Percentiles rank a stretch among this genome's conserved stretches.
Evolutionary conservation across 2,329 filamentous ascomycete genomes (phyloP).

Genomic region (Apiospora arundinis): DNA sequence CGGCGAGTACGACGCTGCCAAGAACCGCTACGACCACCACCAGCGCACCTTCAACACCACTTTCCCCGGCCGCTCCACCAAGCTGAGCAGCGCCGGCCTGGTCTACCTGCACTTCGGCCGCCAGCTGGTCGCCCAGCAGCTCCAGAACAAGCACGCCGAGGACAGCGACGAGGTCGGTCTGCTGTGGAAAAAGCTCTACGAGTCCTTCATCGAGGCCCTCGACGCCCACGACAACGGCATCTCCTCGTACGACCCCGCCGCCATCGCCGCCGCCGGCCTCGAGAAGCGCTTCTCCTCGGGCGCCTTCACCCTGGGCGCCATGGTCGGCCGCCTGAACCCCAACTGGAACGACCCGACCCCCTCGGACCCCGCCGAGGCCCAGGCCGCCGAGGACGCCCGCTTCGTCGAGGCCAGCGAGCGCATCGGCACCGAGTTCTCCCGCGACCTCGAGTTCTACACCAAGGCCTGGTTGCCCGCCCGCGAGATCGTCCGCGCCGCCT

Average conservation of each 20-base stretch:
- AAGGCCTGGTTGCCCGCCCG: slow-evolving; percentile 88
- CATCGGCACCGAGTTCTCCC: slow-evolving; percentile 88
- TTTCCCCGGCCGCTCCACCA: slow-evolving; percentile 84
- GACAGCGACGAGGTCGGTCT: slow-evolving; percentile 72
- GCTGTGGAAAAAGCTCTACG: slow-evolving; percentile 89
- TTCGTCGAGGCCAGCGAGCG: slow-evolving; percentile 80
- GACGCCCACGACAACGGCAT: slow-evolving; percentile 99
- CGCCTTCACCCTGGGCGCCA: slow-evolving; percentile 82
- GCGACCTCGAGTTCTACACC: slow-evolving; percentile 78
- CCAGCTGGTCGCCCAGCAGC: slow-evolving; percentile 72
- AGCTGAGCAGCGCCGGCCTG: slow-evolving; percentile 90
- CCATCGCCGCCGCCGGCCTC: slow-evolving; percentile 72
- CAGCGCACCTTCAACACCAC: slow-evolving; percentile 87
- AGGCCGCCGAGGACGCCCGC: slow-evolving; percentile 79
- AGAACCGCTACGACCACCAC: slow-evolving; percentile 93
- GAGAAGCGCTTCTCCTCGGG: slow-evolving; percentile 84
- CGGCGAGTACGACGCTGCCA: slow-evolving; percentile 81
- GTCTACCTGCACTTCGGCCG: slow-evolving; percentile 96
- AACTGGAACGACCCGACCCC: slow-evolving; percentile 74
- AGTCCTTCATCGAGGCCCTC: slow-evolving; percentile 91
- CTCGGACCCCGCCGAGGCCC: slow-evolving; percentile 61
- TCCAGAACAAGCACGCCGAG: slow-evolving; percentile 54
- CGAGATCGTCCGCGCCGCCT: slow-evolving; percentile 77
- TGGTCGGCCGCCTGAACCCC: slow-evolving; percentile 82
- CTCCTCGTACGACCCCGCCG: slow-evolving; percentile 76